Conservation (phyloP, 331 rosid genomes). For the Malus hybrid region DNA sequence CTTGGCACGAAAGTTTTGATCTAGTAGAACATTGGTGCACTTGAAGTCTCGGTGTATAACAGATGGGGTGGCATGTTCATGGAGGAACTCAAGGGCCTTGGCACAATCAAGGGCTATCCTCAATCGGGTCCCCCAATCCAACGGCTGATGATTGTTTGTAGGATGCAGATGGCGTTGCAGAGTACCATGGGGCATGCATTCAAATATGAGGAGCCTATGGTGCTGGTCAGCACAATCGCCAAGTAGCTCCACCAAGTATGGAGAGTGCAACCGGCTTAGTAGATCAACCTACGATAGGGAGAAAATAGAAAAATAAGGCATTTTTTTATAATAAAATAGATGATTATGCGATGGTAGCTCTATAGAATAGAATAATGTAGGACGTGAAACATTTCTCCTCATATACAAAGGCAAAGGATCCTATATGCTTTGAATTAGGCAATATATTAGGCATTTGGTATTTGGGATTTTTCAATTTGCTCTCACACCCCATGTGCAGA, state of each 20-base stretch:
- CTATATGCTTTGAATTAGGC: too few species aligned
- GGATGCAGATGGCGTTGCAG: conserved; percentile 67
- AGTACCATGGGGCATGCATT: conserved; percentile 65
- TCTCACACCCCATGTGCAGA: conserved; percentile 38
- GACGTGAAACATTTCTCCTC: too few species aligned
- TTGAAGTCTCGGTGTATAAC: conserved; percentile 93
- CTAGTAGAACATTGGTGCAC: conserved; percentile 59
- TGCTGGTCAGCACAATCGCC: conserved; percentile 96
- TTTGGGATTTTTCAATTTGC: not conserved
- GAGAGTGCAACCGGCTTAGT: conserved; percentile 67
- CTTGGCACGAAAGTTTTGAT: conserved; percentile 77
- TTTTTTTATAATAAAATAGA: not conserved
- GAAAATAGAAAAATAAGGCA: not conserved
- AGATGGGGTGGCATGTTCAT: conserved; percentile 67
- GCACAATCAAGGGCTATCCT: conserved; percentile 98
- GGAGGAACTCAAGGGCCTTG: conserved; percentile 77
- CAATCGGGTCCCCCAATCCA: conserved; percentile 88
- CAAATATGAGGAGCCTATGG: conserved; percentile 75
- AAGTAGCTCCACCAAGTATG: conserved; percentile 72
- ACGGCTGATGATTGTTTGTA: conserved; percentile 29
- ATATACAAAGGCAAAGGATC: too few species aligned
- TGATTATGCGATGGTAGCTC: too few species aligned
- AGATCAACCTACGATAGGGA: conserved; percentile 69
- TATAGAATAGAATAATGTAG: too few species aligned
- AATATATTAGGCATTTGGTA: too few species aligned